phyloP scores from a whole-genome alignment of 306 rosid genomes.

The Rosa multiflora region DNA sequence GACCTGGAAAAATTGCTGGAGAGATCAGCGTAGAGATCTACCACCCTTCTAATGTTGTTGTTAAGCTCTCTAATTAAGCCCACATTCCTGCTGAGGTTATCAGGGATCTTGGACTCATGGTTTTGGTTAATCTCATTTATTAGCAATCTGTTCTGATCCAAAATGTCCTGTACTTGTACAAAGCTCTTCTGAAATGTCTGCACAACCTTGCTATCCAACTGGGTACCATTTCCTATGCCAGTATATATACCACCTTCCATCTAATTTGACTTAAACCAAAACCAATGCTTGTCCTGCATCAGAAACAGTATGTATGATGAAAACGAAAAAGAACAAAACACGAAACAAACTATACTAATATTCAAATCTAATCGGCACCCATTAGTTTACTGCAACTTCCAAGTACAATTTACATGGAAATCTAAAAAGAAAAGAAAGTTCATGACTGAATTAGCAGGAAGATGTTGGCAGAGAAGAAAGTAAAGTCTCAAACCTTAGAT shows the following conservation, averaged over 20 bases:
- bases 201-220: constrained; percentile 62
- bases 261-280: constrained; percentile 37
- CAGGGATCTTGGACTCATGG: constrained; percentile 76
- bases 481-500: constrained; percentile 15
- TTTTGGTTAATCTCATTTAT: constrained; percentile 91
- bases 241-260: constrained; percentile 77
- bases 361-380: constrained; percentile 4
- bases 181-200: constrained; percentile 83
- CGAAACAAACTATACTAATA: constrained; percentile 3
- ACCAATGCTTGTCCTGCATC: constrained; percentile 40
- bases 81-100: constrained; percentile 70
- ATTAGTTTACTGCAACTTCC: neutral
- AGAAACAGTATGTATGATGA: constrained; percentile 18
- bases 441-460: constrained; percentile 2
- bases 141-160: constrained; percentile 80
- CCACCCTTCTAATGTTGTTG: constrained; percentile 88
- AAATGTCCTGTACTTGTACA: constrained; percentile 84
- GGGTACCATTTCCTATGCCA: constrained; percentile 53
- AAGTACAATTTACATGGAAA: constrained; percentile 9
- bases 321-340: constrained; percentile 19
- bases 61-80: constrained; percentile 86
- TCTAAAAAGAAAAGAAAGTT: neutral
- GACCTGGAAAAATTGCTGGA: constrained; percentile 70
- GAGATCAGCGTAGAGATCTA: constrained; percentile 87
- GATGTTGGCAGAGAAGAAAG: constrained; percentile 1